These are phyloP conservation scores for Platanthera zijinensis DNA, from an alignment of 106 monocot species.

Conservation along the genomic window DNA sequence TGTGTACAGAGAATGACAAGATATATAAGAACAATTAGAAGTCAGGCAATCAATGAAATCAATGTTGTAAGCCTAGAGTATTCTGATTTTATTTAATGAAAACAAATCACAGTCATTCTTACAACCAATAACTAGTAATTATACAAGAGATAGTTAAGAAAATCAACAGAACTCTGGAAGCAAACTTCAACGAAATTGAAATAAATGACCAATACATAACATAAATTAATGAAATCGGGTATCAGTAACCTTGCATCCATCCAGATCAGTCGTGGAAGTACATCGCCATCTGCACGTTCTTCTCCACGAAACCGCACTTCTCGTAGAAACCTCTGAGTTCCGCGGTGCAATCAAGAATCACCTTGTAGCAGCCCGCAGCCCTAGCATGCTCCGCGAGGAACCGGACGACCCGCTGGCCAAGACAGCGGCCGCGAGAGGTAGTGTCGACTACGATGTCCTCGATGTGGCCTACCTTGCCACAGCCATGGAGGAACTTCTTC, in stretches of 20 bases:
- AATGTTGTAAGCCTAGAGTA: too few species aligned
- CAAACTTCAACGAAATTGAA: neutral
- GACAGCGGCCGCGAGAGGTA: constrained; percentile 27
- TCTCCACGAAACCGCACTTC: constrained; percentile 76
- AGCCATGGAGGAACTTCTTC: constrained; percentile 64
- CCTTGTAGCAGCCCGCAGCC: constrained; percentile 77
- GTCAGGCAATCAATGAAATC: too few species aligned
- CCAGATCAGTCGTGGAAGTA: constrained; percentile 34
- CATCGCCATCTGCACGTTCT: constrained; percentile 80
- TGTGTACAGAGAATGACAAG: too few species aligned
- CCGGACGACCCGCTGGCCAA: constrained; percentile 48
- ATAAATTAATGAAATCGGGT: neutral
- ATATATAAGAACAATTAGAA: too few species aligned
- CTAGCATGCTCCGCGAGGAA: constrained; percentile 43
- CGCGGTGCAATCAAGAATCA: constrained; percentile 69
- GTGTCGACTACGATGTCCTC: constrained; percentile 86
- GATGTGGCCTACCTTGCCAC: constrained; percentile 71
- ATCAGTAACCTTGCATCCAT: neutral
- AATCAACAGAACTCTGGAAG: neutral
- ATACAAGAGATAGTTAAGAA: too few species aligned
- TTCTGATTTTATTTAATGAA: too few species aligned
- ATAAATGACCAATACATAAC: neutral
- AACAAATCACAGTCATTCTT: too few species aligned
- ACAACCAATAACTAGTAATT: too few species aligned
- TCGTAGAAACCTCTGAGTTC: constrained; percentile 59